Percentiles rank a stretch among this genome's conserved stretches.
Evolutionary conservation across 768 basidiomycete species (phyloP).

Genomic region (Hebeloma cylindrosporum): DNA sequence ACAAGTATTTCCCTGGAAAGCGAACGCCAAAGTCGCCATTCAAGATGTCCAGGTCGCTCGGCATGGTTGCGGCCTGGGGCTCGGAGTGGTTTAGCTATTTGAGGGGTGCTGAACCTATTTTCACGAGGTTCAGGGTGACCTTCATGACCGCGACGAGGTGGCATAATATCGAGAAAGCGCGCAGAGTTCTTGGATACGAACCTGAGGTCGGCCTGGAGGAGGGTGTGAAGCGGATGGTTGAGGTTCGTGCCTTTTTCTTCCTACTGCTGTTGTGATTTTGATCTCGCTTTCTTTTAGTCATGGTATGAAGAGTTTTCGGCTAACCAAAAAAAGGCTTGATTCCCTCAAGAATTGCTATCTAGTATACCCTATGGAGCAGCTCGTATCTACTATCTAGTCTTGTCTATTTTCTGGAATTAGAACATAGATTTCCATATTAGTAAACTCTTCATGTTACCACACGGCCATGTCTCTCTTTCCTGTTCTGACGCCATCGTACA

Average conservation of each 20-base stretch:
- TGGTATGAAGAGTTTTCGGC: slow-evolving; percentile 45
- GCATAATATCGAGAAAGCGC: slow-evolving; percentile 93
- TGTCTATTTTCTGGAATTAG: slow-evolving; percentile 11
- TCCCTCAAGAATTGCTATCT: neutral
- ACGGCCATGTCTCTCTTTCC: slow-evolving; percentile 47
- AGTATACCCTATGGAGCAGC: neutral
- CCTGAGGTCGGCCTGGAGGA: slow-evolving; percentile 88
- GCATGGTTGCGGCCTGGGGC: slow-evolving; percentile 66
- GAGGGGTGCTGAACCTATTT: slow-evolving; percentile 75
- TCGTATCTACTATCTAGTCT: slow-evolving; percentile 2
- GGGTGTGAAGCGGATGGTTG: slow-evolving; percentile 76
- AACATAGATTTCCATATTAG: slow-evolving; percentile 13
- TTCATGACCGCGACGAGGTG: slow-evolving; percentile 79
- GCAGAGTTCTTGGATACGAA: slow-evolving; percentile 90
- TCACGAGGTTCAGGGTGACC: slow-evolving; percentile 83
- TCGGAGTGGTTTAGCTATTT: slow-evolving; percentile 76
- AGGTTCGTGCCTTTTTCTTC: slow-evolving; percentile 44
- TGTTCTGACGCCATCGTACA: slow-evolving; percentile 43
- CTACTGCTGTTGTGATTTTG: neutral
- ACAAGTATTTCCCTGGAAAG: slow-evolving; percentile 56
- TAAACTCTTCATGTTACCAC: neutral
- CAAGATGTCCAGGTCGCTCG: slow-evolving; percentile 62
- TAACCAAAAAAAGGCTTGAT: slow-evolving; percentile 33
- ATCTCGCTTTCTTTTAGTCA: slow-evolving; percentile 33
- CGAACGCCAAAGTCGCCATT: slow-evolving; percentile 39